These are phyloP conservation scores for Candida sanyaensis DNA, from an alignment of 1,139 yeast species.

Conservation along the genomic window DNA sequence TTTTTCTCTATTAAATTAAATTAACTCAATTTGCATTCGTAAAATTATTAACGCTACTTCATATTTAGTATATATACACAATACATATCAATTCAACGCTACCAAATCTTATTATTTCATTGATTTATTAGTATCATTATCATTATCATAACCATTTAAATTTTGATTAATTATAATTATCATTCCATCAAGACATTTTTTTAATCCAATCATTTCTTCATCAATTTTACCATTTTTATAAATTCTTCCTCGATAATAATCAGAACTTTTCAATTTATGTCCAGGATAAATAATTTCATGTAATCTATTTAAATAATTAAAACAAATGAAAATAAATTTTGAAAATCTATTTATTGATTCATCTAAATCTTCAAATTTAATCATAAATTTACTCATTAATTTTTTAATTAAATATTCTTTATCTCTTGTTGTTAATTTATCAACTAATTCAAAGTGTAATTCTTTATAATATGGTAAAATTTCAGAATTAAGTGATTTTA, in stretches of 20 bases:
- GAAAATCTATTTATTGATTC: conserved; percentile 1
- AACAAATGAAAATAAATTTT: conserved; percentile 1
- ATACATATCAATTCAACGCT: not conserved
- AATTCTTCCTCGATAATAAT: conserved; percentile 7
- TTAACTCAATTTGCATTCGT: too few relatives aligned
- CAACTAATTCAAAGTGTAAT: conserved; percentile 5
- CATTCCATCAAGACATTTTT: conserved; percentile 6
- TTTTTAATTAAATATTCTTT: conserved; percentile 6
- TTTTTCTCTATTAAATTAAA: too few relatives aligned
- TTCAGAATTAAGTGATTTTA: not conserved
- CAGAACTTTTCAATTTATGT: conserved; percentile 4
- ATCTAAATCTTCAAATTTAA: conserved; percentile 4
- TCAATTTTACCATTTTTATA: conserved; percentile 7
- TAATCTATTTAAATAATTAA: conserved; percentile 2
- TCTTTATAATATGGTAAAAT: not conserved
- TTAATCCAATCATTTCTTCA: conserved; percentile 7
- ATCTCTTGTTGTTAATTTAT: conserved; percentile 4
- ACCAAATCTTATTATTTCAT: not conserved
- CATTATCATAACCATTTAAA: not conserved
- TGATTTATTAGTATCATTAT: too few relatives aligned
- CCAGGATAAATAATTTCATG: conserved; percentile 4
- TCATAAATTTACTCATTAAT: conserved; percentile 5
- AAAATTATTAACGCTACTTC: too few relatives aligned
- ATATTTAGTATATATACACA: too few relatives aligned
- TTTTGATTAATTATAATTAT: not conserved